Conservation (phyloP, 1,284 basidiomycete species). For the Exobasidium cylindrosporum region DNA sequence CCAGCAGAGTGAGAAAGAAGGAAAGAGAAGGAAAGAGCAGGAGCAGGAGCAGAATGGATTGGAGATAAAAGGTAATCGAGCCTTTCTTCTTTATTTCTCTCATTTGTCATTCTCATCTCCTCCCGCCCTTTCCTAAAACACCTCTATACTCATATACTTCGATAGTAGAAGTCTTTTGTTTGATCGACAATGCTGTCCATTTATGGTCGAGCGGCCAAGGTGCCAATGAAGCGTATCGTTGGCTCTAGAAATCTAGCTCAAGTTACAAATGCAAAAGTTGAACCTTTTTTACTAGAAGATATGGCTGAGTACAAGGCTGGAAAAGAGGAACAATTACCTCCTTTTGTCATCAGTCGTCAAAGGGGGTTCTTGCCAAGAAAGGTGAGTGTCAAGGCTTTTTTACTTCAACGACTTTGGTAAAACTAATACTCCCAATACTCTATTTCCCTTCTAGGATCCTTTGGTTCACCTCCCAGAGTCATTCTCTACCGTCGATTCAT, state of each 20-base stretch:
- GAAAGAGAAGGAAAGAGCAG: too few relatives aligned
- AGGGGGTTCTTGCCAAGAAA: conserved; percentile 28
- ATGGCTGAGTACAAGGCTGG: conserved; percentile 17
- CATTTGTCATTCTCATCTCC: neutral
- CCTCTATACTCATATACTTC: neutral
- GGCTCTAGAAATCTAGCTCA: neutral
- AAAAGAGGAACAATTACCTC: conserved; percentile 29
- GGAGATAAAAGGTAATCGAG: too few relatives aligned
- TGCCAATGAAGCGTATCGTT: neutral
- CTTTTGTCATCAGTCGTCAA: conserved; percentile 36
- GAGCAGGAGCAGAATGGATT: too few relatives aligned
- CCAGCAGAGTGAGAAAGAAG: too few relatives aligned
- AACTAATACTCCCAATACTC: too few relatives aligned
- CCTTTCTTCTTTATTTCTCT: too few relatives aligned
- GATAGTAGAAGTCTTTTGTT: too few relatives aligned
- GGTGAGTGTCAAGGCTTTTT: neutral
- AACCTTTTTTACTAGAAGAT: conserved; percentile 43
- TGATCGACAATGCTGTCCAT: neutral
- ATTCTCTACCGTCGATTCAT: conserved; percentile 33
- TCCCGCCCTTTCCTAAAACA: neutral
- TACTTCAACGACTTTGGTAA: too few relatives aligned
- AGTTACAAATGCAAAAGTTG: conserved; percentile 5
- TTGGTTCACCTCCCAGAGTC: conserved; percentile 29
- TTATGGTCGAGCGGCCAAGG: neutral
- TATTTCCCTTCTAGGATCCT: conserved; percentile 38